Conservation (phyloP, 139 green algal species). For the Chlamydomonas asymmetrica region DNA sequence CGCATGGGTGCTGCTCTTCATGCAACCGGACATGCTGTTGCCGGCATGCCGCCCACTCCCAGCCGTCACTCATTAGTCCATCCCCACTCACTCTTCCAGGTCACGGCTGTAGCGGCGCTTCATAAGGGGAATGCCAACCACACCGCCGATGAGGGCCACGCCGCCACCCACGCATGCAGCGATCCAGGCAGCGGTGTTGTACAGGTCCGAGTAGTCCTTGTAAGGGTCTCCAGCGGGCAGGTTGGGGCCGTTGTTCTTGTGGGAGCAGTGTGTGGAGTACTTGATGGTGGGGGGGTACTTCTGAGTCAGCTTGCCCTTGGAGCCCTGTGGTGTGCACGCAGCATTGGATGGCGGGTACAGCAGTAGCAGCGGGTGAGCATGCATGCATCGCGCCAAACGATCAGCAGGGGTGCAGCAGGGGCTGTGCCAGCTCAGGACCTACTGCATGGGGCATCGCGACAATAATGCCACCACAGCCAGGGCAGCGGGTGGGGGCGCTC, state of each 20-base stretch:
- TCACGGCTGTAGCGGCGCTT: background rate
- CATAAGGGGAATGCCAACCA: slow-evolving; percentile 5
- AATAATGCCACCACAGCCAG: background rate
- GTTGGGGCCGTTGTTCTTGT: background rate
- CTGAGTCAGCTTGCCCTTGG: background rate
- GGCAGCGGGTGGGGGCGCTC: no score
- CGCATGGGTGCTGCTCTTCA: no score
- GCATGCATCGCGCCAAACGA: no score
- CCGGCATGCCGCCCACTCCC: no score
- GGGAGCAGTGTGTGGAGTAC: background rate
- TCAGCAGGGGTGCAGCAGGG: no score
- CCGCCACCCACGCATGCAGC: slow-evolving; percentile 7
- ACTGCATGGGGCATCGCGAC: background rate
- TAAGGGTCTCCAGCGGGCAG: background rate
- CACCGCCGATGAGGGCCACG: slow-evolving; percentile 1
- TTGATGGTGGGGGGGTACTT: background rate
- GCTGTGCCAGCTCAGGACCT: no score
- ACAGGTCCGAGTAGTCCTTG: background rate
- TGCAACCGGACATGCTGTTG: no score
- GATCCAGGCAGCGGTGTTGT: slow-evolving; percentile 34
- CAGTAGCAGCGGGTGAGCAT: background rate
- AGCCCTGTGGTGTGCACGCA: background rate
- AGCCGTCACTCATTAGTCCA: no score
- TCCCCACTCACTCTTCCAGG: slow-evolving; percentile 9
- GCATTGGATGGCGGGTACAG: background rate